Conservation (phyloP, 331 rosid species). For the Acacia concinna region DNA sequence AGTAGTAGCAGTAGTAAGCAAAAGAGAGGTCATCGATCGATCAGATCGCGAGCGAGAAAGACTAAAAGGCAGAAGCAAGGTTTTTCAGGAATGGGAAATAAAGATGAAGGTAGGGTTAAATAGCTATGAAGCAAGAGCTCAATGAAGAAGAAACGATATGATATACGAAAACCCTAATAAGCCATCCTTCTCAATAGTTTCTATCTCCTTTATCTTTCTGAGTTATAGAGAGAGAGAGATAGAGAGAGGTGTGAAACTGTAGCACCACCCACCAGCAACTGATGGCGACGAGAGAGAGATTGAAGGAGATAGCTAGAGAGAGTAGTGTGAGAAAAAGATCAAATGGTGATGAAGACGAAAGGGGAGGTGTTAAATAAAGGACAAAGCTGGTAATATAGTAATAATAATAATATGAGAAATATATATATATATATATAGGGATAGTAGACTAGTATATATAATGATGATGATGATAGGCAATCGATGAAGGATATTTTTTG, state of each 20-base stretch:
- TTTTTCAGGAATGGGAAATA: constrained; percentile 34
- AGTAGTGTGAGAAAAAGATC: constrained; percentile 33
- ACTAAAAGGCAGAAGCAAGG: constrained; percentile 1
- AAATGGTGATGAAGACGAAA: constrained; percentile 23
- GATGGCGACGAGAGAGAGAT: constrained; percentile 60
- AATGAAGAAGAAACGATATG: constrained; percentile 21
- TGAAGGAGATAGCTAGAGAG: constrained; percentile 8
- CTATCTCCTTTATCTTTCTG: constrained; percentile 44
- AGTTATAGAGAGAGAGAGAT: constrained; percentile 18
- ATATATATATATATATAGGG: not conserved
- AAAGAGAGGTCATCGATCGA: constrained; percentile 24
- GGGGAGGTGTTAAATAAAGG: constrained; percentile 1
- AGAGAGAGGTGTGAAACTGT: constrained; percentile 41
- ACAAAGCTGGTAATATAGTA: not conserved
- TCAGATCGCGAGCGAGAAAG: constrained; percentile 67
- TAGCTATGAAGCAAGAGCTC: constrained; percentile 31
- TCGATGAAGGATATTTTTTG: constrained; percentile 9
- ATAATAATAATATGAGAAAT: not conserved
- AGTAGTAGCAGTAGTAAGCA: not conserved
- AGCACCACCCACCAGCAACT: constrained; percentile 72
- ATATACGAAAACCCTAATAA: constrained; percentile 55
- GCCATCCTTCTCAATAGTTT: constrained; percentile 35
- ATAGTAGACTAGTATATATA: not conserved
- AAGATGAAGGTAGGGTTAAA: constrained; percentile 45
- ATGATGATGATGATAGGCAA: constrained; percentile 34